Evolutionary conservation across 2,329 filamentous ascomycete genomes (phyloP), one percentile per base, ranked within the genome.

Genomic region (Aspergillus calidoustus): DNA sequence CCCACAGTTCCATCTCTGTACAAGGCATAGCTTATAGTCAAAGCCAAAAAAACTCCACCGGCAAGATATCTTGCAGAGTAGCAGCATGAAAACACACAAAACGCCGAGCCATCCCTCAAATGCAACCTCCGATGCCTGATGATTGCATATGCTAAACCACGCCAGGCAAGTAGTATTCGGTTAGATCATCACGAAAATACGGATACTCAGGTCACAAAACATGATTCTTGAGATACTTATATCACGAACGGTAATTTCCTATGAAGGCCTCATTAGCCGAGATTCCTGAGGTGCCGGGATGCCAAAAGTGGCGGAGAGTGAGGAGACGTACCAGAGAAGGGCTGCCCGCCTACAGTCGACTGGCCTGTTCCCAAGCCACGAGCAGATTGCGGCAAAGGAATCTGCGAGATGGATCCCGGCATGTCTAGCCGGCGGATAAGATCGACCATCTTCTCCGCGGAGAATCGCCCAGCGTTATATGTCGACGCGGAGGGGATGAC

Each of bases 401-500:
- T 72, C 60, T 80, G 78, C 19, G 73, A 70, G 38, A 78, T 73
- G 30, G 74, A 75, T 4, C 87, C 85, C 0, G 90, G 91, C 9
- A 95, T 82, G 25, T 86, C 81, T 7, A 89, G 87, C 57, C 87
- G 84, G 34, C 88, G 85, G 23, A 99, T 81, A 46, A 97, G 81
- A 34, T 87, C 85, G 7, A 95, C 89, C 79, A 97, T 82, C 61
- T 85, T 88, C 38, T 87, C 81, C 0, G 92, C 80, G 65, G 86
- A 90, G 69, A 97, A 89, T 11, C 87, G 85, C 44, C 87, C 85
- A 22, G 87, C 86, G 57, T 88, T 87, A 76, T 96, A 97, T 7
- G 86, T 83, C 25, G 90, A 86, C 1, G 91, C 85, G 0, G 87
- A 83, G 0, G 93, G 93, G 13, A 96, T 89, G 63, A 93, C 89